Base-by-base conservation (phyloP, 306 rosid genomes). In the Citrullus amarus region DNA sequence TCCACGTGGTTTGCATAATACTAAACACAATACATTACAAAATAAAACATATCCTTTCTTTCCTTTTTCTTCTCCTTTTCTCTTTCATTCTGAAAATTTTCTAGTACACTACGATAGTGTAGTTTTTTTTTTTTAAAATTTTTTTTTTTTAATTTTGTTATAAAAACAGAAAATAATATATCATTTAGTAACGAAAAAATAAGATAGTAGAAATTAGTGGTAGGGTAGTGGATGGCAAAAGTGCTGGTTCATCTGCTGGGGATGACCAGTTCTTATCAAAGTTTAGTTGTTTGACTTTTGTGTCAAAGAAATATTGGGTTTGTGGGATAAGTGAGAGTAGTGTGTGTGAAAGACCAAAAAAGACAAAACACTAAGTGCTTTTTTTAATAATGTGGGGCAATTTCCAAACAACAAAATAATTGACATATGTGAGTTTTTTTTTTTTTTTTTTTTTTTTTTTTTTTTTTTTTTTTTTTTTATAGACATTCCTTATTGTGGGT, bases 1-100 rank as follows among this genome's bases (percentile, higher is more conserved):
- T 81, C 87, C 90, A 90, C 84, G 82, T 78, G 88, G 81, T 78
- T 36, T 81, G 76, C 83, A 79, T 56, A 79, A 76, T 48, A 57
- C 16, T 62, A 62, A 60, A 38, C 38, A 71, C 12, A 65, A 36
- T 38, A 17, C 14, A 4, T 53, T 13, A 50, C 6, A 2, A 4
- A 68, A 20, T 10, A 68, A 66, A 11, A 25, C 3, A 15, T 6
- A 13, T 30, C 11, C 43, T 25, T 8, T 36, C 0, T 39, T 5
- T 1, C 9, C 1, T 2, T 46, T 46, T 10, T 46, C 1, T 25
- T 25, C 1, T 25, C 28, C 28, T 25, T 25, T 25, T 25, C 1
- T 25, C 28, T 25, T 25, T 25, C 28, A 25, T 25, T 25, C 28
- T 0, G 8, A 3, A 48, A 12, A 48, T 11, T 11, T 48, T 48